phyloP scores from a whole-genome alignment of 306 rosid genomes.

The Malus asiatica region DNA sequence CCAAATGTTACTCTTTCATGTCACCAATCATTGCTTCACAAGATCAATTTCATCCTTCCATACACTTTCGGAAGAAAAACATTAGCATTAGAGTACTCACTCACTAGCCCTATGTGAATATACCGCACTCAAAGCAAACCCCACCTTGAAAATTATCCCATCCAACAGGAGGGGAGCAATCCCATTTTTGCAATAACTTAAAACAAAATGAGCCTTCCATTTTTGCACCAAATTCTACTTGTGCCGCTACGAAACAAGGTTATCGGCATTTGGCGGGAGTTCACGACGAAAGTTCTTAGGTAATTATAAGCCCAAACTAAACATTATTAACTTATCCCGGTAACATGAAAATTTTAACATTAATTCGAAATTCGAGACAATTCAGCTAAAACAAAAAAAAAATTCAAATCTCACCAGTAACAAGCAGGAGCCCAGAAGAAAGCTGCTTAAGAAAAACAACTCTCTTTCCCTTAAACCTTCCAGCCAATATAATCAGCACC shows the following conservation, averaged over 20 bases:
- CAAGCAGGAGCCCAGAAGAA: slow-evolving; percentile 28
- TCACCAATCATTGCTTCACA: background rate
- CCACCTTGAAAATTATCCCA: background rate
- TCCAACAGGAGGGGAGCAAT: background rate
- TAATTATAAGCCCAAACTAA: too few relatives aligned
- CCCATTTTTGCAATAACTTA: background rate
- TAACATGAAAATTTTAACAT: background rate
- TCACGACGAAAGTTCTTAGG: background rate
- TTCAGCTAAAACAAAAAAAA: background rate
- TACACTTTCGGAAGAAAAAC: background rate
- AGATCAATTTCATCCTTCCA: background rate
- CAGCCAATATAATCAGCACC: slow-evolving; percentile 30
- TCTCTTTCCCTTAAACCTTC: slow-evolving; percentile 34
- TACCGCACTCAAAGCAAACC: background rate
- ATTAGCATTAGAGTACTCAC: background rate
- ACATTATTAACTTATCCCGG: background rate
- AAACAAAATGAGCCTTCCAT: background rate
- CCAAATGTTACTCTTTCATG: background rate
- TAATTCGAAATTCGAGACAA: background rate
- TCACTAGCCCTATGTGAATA: background rate
- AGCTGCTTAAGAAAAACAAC: slow-evolving; percentile 31
- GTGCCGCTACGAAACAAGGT: background rate
- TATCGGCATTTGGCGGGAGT: background rate
- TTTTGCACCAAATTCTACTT: background rate
- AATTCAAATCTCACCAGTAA: slow-evolving; percentile 10